A percentile compares a stretch with the other conserved stretches of the same genome.
These are phyloP conservation scores for Alternaria sp. DNA, from an alignment of 2,329 filamentous ascomycete species.

Conservation along the genomic window DNA sequence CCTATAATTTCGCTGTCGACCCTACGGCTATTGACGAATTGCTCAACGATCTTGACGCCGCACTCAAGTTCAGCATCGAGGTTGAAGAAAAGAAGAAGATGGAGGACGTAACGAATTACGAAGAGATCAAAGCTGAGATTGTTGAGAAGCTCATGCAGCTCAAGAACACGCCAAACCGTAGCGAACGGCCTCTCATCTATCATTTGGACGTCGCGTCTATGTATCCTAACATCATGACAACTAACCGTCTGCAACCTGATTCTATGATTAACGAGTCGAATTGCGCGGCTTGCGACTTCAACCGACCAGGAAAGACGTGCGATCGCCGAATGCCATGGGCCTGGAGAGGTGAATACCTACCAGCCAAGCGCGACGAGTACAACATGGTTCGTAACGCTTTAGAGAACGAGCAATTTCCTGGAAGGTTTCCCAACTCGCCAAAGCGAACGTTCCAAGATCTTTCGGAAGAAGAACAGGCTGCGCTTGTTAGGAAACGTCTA, in stretches of 20 bases:
- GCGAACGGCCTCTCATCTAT: conserved; percentile 90
- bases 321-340: conserved; percentile 95
- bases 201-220: conserved; percentile 98
- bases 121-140: conserved; percentile 81
- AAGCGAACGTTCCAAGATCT: conserved; percentile 82
- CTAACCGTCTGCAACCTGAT: conserved; percentile 94
- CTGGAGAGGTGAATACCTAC: conserved; percentile 97
- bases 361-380: conserved; percentile 96
- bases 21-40: conserved; percentile 89
- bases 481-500: conserved; percentile 82
- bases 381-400: conserved; percentile 97
- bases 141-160: conserved; percentile 73
- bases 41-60: conserved; percentile 83
- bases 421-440: conserved; percentile 75
- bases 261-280: conserved; percentile 99
- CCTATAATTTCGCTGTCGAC: conserved; percentile 93
- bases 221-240: conserved; percentile 99
- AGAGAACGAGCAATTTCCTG: conserved; percentile 92
- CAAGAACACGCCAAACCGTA: conserved; percentile 83
- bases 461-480: conserved; percentile 81
- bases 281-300: conserved; percentile 98
- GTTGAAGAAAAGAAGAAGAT: conserved; percentile 64
- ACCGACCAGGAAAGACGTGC: conserved; percentile 95
- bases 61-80: conserved; percentile 78
- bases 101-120: conserved; percentile 62